These are phyloP conservation scores for Haematococcus lacustris DNA, from an alignment of 139 green algal genomes.

Conservation along the genomic window DNA sequence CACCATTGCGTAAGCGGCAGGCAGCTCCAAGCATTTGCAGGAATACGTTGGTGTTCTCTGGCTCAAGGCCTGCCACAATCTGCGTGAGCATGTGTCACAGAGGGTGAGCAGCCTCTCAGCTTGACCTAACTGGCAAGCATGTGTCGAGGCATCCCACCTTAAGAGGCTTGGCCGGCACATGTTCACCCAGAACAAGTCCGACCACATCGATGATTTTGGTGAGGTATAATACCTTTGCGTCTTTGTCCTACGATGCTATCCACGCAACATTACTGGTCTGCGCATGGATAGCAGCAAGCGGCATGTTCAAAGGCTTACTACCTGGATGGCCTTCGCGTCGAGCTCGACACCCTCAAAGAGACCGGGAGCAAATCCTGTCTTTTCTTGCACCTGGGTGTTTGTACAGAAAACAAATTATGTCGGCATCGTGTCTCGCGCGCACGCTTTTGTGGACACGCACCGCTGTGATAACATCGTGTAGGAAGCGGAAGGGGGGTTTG, in stretches of 20 bases:
- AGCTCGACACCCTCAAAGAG: constrained; percentile 58
- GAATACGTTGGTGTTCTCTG: constrained; percentile 76
- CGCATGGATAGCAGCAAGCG: neutral
- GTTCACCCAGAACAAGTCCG: constrained; percentile 26
- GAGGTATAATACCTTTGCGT: constrained; percentile 70
- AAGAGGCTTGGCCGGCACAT: constrained; percentile 54
- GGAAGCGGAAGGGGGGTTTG: constrained; percentile 75
- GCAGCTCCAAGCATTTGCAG: constrained; percentile 63
- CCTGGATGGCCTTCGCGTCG: constrained; percentile 55
- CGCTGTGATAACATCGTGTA: constrained; percentile 77
- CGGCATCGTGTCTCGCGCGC: no score
- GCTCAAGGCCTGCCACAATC: constrained; percentile 78
- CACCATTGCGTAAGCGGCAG: constrained; percentile 19
- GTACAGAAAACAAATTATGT: no score
- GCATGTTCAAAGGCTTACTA: constrained; percentile 7
- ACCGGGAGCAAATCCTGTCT: constrained; percentile 64
- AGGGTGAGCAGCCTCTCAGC: no score
- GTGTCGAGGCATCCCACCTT: no score
- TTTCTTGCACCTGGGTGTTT: constrained; percentile 52
- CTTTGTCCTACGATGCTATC: constrained; percentile 59
- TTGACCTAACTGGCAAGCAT: no score
- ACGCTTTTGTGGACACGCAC: no score
- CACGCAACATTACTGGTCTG: neutral
- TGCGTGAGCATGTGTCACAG: constrained; percentile 23
- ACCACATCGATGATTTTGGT: constrained; percentile 69